Percentiles rank a stretch among this genome's conserved stretches.
phyloP scores from a whole-genome alignment of 345 rosid genomes.

The Gossypium herbaceum region DNA sequence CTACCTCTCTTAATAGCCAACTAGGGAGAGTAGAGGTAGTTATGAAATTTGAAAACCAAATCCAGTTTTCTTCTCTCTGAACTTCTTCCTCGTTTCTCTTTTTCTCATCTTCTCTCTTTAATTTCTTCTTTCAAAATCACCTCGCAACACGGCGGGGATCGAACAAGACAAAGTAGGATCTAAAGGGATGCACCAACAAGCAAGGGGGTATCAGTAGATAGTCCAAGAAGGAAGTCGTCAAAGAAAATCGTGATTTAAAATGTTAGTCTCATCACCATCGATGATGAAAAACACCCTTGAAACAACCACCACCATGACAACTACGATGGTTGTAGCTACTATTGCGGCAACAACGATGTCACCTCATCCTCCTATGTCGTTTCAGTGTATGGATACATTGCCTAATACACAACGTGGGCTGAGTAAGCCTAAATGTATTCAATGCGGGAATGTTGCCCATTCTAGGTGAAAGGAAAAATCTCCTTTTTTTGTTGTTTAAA shows the following conservation, averaged over 20 bases:
- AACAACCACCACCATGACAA: background rate
- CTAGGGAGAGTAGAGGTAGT: too few relatives aligned
- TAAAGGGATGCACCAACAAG: too few relatives aligned
- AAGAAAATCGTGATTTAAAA: constrained; percentile 13
- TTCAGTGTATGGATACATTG: constrained; percentile 29
- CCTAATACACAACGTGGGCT: constrained; percentile 89
- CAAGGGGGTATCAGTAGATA: too few relatives aligned
- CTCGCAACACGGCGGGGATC: too few relatives aligned
- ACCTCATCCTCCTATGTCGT: background rate
- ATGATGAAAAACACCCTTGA: constrained; percentile 28
- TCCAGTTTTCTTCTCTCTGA: too few relatives aligned
- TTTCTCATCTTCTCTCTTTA: too few relatives aligned
- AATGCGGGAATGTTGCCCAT: constrained; percentile 95
- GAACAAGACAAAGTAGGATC: too few relatives aligned
- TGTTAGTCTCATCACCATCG: constrained; percentile 61
- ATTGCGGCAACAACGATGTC: constrained; percentile 9
- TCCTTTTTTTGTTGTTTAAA: background rate
- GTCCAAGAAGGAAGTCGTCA: too few relatives aligned
- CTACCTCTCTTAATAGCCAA: too few relatives aligned
- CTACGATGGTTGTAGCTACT: background rate
- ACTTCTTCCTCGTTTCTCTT: too few relatives aligned
- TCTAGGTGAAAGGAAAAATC: constrained; percentile 47
- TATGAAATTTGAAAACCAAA: too few relatives aligned
- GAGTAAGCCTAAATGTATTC: constrained; percentile 92
- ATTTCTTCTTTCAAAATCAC: too few relatives aligned